These are phyloP conservation scores for Penicillium verrucosum DNA, from an alignment of 2,329 filamentous ascomycete genomes.

Conservation along the genomic window DNA sequence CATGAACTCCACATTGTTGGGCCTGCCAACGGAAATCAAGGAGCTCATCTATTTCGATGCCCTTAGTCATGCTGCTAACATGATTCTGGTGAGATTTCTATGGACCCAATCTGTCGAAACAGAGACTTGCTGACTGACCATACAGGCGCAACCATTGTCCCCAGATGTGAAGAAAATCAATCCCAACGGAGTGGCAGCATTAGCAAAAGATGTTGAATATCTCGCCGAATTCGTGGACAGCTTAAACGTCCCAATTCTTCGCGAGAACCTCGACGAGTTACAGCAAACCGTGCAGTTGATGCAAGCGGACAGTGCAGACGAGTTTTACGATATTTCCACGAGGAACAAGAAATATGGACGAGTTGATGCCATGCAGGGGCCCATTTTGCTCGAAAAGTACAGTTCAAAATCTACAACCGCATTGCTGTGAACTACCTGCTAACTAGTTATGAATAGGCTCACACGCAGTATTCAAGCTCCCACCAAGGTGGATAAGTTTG, in stretches of 20 bases:
- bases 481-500: conserved; percentile 61
- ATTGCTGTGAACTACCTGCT: conserved; percentile 10
- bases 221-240: conserved; percentile 81
- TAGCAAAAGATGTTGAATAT: conserved; percentile 79
- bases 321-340: conserved; percentile 90
- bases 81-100: conserved; percentile 63
- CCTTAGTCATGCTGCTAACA: conserved; percentile 81
- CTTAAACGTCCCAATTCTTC: conserved; percentile 81
- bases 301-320: conserved; percentile 83
- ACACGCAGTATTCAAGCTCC: conserved; percentile 61
- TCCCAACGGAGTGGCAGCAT: conserved; percentile 73
- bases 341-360: conserved; percentile 91
- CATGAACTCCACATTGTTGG: conserved; percentile 90
- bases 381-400: conserved; percentile 86
- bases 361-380: conserved; percentile 87
- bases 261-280: conserved; percentile 86
- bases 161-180: conserved; percentile 81
- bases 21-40: conserved; percentile 92
- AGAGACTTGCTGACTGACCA: conserved; percentile 12
- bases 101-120: neutral
- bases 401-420: conserved; percentile 19
- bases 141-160: conserved; percentile 71
- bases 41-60: conserved; percentile 98
- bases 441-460: conserved; percentile 48
- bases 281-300: conserved; percentile 89